A percentile compares a stretch with the other conserved stretches of the same genome.
Evolutionary conservation across 306 rosid species (phyloP).

Genomic region (Vicia sativa): DNA sequence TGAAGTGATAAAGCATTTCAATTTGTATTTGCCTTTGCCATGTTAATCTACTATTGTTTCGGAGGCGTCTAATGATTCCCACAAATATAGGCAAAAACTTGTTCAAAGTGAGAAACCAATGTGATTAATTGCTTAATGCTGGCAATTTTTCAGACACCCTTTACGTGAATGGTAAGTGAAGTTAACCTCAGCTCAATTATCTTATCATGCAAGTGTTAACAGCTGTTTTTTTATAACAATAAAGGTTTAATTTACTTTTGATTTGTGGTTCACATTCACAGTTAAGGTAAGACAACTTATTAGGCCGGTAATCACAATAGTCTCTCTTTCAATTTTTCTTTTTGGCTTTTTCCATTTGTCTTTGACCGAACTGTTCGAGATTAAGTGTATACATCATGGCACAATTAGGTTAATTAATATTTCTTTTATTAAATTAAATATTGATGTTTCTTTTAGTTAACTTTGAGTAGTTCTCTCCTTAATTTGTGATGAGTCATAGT

Average conservation of each 20-base stretch:
- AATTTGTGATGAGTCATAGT: too few relatives aligned
- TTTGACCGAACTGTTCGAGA: slow-evolving; percentile 2
- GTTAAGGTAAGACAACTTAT: slow-evolving; percentile 5
- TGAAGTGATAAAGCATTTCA: slow-evolving; percentile 39
- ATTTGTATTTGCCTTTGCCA: slow-evolving; percentile 33
- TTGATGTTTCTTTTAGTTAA: slow-evolving; percentile 19
- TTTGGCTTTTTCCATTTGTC: slow-evolving; percentile 9
- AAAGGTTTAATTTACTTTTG: slow-evolving; percentile 18
- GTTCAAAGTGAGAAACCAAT: slow-evolving; percentile 39
- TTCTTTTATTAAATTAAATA: background rate
- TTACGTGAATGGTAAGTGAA: slow-evolving; percentile 73
- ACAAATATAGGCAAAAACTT: slow-evolving; percentile 38
- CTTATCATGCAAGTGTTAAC: slow-evolving; percentile 51
- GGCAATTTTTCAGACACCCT: slow-evolving; percentile 54
- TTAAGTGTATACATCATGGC: background rate
- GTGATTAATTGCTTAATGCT: slow-evolving; percentile 54
- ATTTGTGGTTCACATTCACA: slow-evolving; percentile 4
- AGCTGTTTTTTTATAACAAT: slow-evolving; percentile 32
- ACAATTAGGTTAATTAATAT: background rate
- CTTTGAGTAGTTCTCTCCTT: background rate
- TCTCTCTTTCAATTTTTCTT: background rate
- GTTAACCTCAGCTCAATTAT: slow-evolving; percentile 49
- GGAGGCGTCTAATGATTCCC: slow-evolving; percentile 34
- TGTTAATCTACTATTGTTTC: slow-evolving; percentile 8
- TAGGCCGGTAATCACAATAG: background rate